Evolutionary conservation across 106 monocot species (phyloP), one percentile per base, ranked within the genome.

Genomic region (Chionographis japonica): DNA sequence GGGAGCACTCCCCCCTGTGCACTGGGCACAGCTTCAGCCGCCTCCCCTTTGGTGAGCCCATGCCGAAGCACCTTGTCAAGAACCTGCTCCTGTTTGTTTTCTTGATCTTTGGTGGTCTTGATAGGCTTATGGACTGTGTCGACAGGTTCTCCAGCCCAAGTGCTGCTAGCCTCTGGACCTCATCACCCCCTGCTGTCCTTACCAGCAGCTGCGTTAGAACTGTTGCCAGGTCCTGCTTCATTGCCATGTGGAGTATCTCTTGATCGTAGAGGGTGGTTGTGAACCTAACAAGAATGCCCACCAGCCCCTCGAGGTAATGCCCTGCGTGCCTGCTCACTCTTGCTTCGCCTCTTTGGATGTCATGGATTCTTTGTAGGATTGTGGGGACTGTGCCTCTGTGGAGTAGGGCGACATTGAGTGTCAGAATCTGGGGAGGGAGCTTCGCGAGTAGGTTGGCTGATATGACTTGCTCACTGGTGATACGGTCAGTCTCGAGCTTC

Each of bases 231-330:
- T 78, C 75, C 46, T 77, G 64, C 38, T 83, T 58, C 40, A 55
- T 75, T 15, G 75, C 83, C 77, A 75, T 79, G 4, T 72, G 36
- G 12, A 83, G 59, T 43, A 90, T 75, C 18, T 83, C 83, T 0
- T 53, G 53, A 17, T 83, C 83, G 20, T 86, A 75, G 40, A 86
- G 63, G 13, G 83, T 86, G 7, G 80, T 52, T 8, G 90, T 86
- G 75, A 90, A 81, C 62, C 90, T 74, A 43, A 84, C 83, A 3
- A 90, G 68, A 41, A 70, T 78, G 12, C 90, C 86, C 35, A 86
- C 90, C n/a, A 86, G 67, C 3, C 80, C 80, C 66, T 90, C 86
- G 12, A 90, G 55, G 70, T 83, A 86, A 52, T 4, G 4, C 60
- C 41, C 75, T 13, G 60, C 56, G 50, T 78, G 51, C 56, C 64